These are phyloP conservation scores for Cladobotryum protrusum DNA, from an alignment of 2,329 filamentous ascomycete species.

Conservation along the genomic window DNA sequence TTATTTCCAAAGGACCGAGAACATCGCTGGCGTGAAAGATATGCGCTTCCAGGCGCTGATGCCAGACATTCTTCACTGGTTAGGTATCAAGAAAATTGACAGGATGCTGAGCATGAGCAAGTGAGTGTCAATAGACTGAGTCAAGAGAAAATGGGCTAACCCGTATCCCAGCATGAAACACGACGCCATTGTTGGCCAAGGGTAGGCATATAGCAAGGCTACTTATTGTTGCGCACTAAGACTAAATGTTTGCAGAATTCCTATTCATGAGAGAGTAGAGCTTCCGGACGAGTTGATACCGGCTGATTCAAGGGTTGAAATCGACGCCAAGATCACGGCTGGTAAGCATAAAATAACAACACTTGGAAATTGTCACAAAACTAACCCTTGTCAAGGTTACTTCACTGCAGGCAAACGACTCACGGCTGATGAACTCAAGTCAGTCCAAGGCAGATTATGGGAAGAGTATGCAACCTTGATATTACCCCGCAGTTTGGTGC, in stretches of 20 bases:
- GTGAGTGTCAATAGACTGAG: conserved; percentile 40
- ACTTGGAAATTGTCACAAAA: neutral
- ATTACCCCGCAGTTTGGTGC: neutral
- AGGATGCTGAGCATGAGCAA: conserved; percentile 99
- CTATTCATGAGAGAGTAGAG: conserved; percentile 83
- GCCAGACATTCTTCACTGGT: conserved; percentile 96
- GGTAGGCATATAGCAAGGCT: conserved; percentile 39
- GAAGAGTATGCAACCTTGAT: conserved; percentile 54
- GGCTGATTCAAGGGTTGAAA: conserved; percentile 92
- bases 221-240: conserved; percentile 7
- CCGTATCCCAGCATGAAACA: conserved; percentile 68
- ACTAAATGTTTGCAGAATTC: conserved; percentile 48
- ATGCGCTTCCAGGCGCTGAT: conserved; percentile 98
- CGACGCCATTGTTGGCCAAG: conserved; percentile 79
- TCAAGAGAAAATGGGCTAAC: neutral
- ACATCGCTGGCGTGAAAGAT: conserved; percentile 91
- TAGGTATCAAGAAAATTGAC: conserved; percentile 97
- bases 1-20: conserved; percentile 97
- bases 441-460: conserved; percentile 87
- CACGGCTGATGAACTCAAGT: conserved; percentile 76
- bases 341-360: conserved; percentile 47
- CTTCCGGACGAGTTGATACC: conserved; percentile 93
- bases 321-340: conserved; percentile 96
- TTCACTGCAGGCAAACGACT: conserved; percentile 87
- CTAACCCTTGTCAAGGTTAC: conserved; percentile 43